These are phyloP conservation scores for Daedaleopsis sinensis DNA, from an alignment of 768 basidiomycete species.

Conservation along the genomic window DNA sequence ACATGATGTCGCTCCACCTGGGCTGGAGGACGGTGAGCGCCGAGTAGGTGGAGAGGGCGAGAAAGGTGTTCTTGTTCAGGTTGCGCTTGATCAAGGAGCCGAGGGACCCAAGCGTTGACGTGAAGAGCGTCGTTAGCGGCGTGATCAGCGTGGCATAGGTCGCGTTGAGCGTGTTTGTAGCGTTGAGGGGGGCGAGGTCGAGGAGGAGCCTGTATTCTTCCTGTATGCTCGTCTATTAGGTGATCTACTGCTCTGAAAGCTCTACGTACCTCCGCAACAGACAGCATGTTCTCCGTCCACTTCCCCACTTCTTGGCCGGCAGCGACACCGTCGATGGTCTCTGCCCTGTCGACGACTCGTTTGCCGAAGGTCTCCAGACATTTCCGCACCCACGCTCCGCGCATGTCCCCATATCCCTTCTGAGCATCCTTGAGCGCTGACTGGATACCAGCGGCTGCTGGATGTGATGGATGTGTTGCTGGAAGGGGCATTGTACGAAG, in stretches of 20 bases:
- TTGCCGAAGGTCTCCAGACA: slow-evolving; percentile 75
- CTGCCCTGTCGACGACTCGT: slow-evolving; percentile 68
- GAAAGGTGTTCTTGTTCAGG: slow-evolving; percentile 77
- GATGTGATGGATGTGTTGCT: slow-evolving; percentile 82
- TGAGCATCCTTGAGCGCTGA: slow-evolving; percentile 75
- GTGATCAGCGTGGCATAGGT: slow-evolving; percentile 64
- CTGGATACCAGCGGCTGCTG: slow-evolving; percentile 66
- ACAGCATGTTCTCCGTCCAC: slow-evolving; percentile 69
- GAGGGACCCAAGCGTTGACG: slow-evolving; percentile 63
- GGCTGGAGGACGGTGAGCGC: slow-evolving; percentile 56
- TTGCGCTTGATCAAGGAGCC: slow-evolving; percentile 71
- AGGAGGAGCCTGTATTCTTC: slow-evolving; percentile 68
- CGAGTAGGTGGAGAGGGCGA: slow-evolving; percentile 74
- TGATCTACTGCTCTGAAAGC: no score
- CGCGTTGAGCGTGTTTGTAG: slow-evolving; percentile 50
- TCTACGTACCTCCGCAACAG: slow-evolving; percentile 62
- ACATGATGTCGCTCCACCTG: slow-evolving; percentile 70
- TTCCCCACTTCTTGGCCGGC: slow-evolving; percentile 72
- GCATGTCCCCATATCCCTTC: slow-evolving; percentile 84
- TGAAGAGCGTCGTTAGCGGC: slow-evolving; percentile 69
- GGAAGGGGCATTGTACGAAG: slow-evolving; percentile 76
- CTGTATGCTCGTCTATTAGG: slow-evolving; percentile 34
- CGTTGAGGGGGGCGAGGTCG: slow-evolving; percentile 64
- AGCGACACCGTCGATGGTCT: slow-evolving; percentile 64
- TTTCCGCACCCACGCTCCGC: slow-evolving; percentile 76